A percentile compares a stretch with the other conserved stretches of the same genome.
phyloP scores from a whole-genome alignment of 2,329 filamentous ascomycete genomes.

The Macrophomina phaseolina region DNA sequence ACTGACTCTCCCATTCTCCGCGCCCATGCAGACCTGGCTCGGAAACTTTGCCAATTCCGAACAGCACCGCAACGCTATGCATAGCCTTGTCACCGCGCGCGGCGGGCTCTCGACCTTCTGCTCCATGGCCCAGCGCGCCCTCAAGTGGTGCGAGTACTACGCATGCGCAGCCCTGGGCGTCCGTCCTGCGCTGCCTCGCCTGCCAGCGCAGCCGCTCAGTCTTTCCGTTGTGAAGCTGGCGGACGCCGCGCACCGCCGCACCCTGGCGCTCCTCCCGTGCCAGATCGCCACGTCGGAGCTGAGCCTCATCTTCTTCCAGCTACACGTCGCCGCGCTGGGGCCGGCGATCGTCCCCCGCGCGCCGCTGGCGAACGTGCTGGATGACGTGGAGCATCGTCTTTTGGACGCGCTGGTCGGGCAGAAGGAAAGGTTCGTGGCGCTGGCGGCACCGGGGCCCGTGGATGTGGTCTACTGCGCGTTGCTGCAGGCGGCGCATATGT shows the following conservation, averaged over 20 bases:
- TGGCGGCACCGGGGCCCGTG: not conserved
- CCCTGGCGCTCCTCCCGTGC: not conserved
- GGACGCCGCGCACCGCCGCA: not conserved
- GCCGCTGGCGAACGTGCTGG: not conserved
- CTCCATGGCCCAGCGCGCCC: not conserved
- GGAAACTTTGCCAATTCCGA: not conserved
- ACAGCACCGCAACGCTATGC: not conserved
- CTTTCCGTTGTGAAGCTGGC: not conserved
- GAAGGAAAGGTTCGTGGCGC: too few species aligned
- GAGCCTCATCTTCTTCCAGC: not conserved
- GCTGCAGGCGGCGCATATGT: slow-evolving; percentile 6
- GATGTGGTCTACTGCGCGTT: not conserved
- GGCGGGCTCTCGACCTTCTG: not conserved
- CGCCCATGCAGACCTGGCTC: not conserved
- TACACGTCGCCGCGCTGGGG: not conserved
- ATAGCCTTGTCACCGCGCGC: not conserved
- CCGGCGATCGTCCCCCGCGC: not conserved
- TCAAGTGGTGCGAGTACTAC: slow-evolving; percentile 15
- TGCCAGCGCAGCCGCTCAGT: not conserved
- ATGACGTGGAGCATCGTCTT: not conserved
- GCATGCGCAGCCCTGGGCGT: not conserved
- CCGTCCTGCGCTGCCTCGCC: not conserved
- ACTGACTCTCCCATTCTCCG: not conserved
- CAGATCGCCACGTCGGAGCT: not conserved
- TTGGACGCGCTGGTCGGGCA: not conserved